Base-by-base conservation (phyloP, 257 asterid genomes). In the Nicotiana sylvestris region DNA sequence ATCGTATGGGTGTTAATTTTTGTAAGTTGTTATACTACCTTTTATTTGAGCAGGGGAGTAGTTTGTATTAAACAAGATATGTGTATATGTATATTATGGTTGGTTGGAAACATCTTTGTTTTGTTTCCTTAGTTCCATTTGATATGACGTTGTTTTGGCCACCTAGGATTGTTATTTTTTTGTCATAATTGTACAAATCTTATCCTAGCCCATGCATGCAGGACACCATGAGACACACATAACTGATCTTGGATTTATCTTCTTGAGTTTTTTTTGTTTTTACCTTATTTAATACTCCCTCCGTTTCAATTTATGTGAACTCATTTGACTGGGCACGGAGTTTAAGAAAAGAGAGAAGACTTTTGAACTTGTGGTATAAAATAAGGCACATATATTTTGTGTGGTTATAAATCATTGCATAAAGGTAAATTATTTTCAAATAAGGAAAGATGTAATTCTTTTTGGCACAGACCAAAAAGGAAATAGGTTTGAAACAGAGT, bases 131-230 rank as follows among this genome's bases (percentile, higher is more conserved):
- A 5, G 21, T 69, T 37, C 55, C 51, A 18, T 37, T 68, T 21
- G 58, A 43, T 70, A 49, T 74, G 62, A 74, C 18, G 43, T 74
- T 74, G 39, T 74, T 49, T 49, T 13, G 4, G 79, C 80, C 64
- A 49, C 27, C 8, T 3, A 49, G 80, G 80, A 74, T 13, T n/a
- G 21, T 21, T 0, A 9, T 70, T 21, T 10, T 5, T 18, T 0
- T 3, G 30, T 16, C 29, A 76, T 27, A 76, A 6, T 51, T 51
- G 46, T 13, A 76, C 21, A 76, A 39, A 76, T 30, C 60, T 49
- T 74, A 74, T 74, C 64, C 80, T 15, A 74, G 43, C 33, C 80
- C 80, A 76, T 76, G 80, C 80, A 76, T 76, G 80, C 80, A 76
- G 37, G 29, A 76, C 46, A 27, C 37, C 46, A 51, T 76, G 80